phyloP scores from a whole-genome alignment of 352 stramenopile species.

The Pythium rhizo-oryzae region DNA sequence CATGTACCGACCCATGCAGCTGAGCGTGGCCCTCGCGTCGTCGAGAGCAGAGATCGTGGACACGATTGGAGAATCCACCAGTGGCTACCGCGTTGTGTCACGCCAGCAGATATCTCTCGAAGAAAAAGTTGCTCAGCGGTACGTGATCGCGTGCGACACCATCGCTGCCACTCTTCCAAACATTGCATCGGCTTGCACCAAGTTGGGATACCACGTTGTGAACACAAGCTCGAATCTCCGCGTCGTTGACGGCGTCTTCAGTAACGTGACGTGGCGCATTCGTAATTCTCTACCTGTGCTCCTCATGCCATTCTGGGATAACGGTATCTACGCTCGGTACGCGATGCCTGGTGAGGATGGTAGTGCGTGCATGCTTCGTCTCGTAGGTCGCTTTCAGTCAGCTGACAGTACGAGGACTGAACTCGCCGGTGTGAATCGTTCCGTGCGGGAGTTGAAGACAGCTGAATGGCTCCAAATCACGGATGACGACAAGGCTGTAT shows the following conservation, averaged over 20 bases:
- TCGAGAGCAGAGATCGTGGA: constrained; percentile 2
- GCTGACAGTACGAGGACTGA: constrained; percentile 9
- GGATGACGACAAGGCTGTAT: constrained; percentile 20
- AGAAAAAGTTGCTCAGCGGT: constrained; percentile 6
- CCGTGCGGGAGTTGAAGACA: constrained; percentile 36
- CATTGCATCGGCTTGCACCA: background rate
- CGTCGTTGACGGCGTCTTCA: constrained; percentile 11
- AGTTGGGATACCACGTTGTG: constrained; percentile 22
- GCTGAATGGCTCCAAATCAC: constrained; percentile 35
- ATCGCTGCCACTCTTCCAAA: constrained; percentile 3
- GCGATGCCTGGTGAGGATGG: constrained; percentile 38
- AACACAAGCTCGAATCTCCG: constrained; percentile 4
- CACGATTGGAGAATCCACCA: constrained; percentile 5
- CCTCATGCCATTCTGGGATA: constrained; percentile 54
- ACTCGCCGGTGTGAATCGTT: constrained; percentile 33
- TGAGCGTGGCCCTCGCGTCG: constrained; percentile 36
- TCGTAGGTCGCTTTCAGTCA: constrained; percentile 36
- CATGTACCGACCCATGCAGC: constrained; percentile 39
- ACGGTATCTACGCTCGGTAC: constrained; percentile 36
- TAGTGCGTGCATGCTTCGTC: constrained; percentile 39
- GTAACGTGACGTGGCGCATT: constrained; percentile 31
- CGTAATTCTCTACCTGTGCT: constrained; percentile 40
- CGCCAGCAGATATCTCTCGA: constrained; percentile 10
- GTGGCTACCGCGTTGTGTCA: constrained; percentile 20
- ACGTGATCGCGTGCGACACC: constrained; percentile 10